These are phyloP conservation scores for Chlamydomonas eustigma DNA, from an alignment of 139 green algal genomes.

Conservation along the genomic window DNA sequence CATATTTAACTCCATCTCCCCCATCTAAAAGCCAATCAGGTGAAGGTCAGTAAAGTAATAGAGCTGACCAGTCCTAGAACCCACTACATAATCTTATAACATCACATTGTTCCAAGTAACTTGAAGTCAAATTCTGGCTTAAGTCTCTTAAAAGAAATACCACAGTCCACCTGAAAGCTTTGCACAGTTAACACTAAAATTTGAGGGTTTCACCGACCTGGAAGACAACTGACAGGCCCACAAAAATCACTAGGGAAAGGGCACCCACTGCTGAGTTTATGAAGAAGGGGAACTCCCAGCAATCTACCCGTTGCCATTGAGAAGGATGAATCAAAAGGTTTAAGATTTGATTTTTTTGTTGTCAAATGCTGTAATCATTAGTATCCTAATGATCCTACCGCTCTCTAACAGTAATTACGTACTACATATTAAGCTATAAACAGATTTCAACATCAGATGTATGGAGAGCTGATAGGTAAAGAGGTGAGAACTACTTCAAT, in stretches of 20 bases:
- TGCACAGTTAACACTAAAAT: too few species aligned
- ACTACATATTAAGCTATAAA: neutral
- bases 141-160: too few species aligned
- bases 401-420: neutral
- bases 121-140: too few species aligned
- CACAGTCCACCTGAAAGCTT: too few species aligned
- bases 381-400: neutral
- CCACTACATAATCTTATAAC: too few species aligned
- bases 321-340: neutral
- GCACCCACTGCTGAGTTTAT: constrained; percentile 11
- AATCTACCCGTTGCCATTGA: too few species aligned
- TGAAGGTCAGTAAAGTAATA: too few species aligned
- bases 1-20: constrained; percentile 21
- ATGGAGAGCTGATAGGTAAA: neutral
- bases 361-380: neutral
- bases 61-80: too few species aligned
- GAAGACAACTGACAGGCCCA: constrained; percentile 1
- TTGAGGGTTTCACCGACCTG: neutral
- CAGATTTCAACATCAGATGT: neutral
- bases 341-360: neutral
- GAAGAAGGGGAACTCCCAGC: constrained; percentile 25
- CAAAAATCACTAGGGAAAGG: neutral
- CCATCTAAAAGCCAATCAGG: constrained; percentile 8
- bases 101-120: too few species aligned
- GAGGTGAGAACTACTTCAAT: neutral